Conservation (phyloP, 768 basidiomycete species). For the Lepiota venenata region DNA sequence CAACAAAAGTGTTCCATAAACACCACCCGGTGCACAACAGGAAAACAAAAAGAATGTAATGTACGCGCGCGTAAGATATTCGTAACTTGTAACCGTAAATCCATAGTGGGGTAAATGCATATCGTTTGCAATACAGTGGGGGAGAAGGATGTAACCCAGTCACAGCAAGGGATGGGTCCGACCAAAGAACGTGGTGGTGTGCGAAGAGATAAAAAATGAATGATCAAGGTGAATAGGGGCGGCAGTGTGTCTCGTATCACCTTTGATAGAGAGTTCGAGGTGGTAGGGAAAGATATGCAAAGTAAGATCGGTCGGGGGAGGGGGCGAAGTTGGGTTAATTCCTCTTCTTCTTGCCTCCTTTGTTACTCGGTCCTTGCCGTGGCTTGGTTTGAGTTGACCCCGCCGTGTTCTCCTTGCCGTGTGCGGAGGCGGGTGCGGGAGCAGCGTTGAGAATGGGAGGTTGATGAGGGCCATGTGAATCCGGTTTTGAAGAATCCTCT, state of each 20-base stretch:
- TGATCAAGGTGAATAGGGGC: no score
- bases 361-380: neutral
- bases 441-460: slow-evolving; percentile 1
- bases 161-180: no score
- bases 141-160: no score
- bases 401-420: neutral
- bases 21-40: neutral
- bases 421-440: neutral
- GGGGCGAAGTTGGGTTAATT: neutral
- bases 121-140: no score
- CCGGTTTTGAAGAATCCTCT: neutral
- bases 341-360: neutral
- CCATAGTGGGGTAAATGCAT: neutral
- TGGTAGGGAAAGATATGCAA: no score
- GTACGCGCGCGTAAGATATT: neutral
- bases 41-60: neutral
- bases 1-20: neutral
- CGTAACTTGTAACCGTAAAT: neutral
- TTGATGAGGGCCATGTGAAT: neutral
- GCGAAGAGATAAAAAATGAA: no score
- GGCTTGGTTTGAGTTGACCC: neutral
- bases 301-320: neutral
- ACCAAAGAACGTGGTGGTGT: no score
- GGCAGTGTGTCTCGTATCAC: no score
- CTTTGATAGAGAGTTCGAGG: no score